Percentiles rank a stretch among this genome's conserved stretches.
These are phyloP conservation scores for Geranomyces michiganensis DNA, from an alignment of 192 early-diverging fungal genomes.

Conservation along the genomic window DNA sequence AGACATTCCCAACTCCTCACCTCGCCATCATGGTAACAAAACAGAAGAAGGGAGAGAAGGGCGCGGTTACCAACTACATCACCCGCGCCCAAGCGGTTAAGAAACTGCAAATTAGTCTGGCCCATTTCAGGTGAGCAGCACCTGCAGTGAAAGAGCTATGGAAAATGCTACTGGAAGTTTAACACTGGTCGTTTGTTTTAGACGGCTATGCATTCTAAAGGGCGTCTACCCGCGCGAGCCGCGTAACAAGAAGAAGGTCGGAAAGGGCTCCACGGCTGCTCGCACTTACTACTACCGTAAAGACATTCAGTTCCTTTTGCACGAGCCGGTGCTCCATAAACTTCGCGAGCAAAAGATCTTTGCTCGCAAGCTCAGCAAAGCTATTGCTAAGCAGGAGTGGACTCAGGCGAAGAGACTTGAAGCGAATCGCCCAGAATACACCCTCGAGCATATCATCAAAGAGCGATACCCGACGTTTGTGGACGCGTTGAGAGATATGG, in stretches of 20 bases:
- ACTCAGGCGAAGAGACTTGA: conserved; percentile 76
- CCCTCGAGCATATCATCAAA: conserved; percentile 90
- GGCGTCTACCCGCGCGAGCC: conserved; percentile 98
- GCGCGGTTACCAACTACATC: conserved; percentile 88
- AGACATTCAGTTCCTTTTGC: conserved; percentile 92
- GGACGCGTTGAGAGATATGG: conserved; percentile 91
- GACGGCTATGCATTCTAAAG: conserved; percentile 97
- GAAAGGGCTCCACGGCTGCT: conserved; percentile 84
- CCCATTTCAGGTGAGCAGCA: conserved; percentile 78
- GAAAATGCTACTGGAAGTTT: conserved; percentile 1
- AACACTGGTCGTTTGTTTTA: too few species aligned
- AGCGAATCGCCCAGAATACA: conserved; percentile 79
- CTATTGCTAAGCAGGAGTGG: conserved; percentile 80
- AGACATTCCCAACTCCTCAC: too few species aligned
- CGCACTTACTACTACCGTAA: conserved; percentile 91
- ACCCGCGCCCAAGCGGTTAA: conserved; percentile 86
- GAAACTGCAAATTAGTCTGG: conserved; percentile 92
- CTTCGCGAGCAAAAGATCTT: conserved; percentile 92
- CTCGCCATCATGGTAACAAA: conserved; percentile 29
- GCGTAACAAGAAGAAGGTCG: conserved; percentile 89
- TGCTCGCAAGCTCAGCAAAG: conserved; percentile 83
- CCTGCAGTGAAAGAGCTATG: neutral
- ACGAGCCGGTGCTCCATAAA: conserved; percentile 91
- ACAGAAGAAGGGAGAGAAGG: conserved; percentile 72
- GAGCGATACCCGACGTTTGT: conserved; percentile 95